These are phyloP conservation scores for Citrus inodora DNA, from an alignment of 345 rosid genomes.

Conservation along the genomic window DNA sequence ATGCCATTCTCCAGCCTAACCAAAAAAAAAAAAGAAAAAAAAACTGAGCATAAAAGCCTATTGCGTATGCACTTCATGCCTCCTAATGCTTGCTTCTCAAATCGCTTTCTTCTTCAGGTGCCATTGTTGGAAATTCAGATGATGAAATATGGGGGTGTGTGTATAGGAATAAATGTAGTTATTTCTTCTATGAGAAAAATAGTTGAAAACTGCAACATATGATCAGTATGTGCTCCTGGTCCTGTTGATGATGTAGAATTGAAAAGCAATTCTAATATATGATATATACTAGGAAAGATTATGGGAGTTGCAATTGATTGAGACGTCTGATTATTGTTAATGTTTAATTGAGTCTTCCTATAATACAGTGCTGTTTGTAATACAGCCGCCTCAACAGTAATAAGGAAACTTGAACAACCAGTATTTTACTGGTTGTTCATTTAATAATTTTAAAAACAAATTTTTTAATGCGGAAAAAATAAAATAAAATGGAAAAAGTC, in stretches of 20 bases:
- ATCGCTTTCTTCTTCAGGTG: not conserved
- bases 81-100: not conserved
- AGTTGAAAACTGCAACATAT: not conserved
- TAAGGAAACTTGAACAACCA: no score
- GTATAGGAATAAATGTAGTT: not conserved
- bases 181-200: not conserved
- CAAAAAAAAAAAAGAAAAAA: not conserved
- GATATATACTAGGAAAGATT: no score
- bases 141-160: not conserved
- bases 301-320: no score
- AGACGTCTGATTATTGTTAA: not conserved
- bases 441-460: no score
- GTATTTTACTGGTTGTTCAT: no score
- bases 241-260: not conserved
- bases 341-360: no score
- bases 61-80: not conserved
- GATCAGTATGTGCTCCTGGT: not conserved
- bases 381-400: no score
- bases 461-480: no score
- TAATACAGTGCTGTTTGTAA: no score
- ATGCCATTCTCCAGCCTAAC: not conserved
- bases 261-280: not conserved
- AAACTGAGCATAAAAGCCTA: not conserved
- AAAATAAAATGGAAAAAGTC: no score
- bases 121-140: not conserved